Base-by-base conservation (phyloP, 768 basidiomycete genomes). In the Agrocybe pediades region DNA sequence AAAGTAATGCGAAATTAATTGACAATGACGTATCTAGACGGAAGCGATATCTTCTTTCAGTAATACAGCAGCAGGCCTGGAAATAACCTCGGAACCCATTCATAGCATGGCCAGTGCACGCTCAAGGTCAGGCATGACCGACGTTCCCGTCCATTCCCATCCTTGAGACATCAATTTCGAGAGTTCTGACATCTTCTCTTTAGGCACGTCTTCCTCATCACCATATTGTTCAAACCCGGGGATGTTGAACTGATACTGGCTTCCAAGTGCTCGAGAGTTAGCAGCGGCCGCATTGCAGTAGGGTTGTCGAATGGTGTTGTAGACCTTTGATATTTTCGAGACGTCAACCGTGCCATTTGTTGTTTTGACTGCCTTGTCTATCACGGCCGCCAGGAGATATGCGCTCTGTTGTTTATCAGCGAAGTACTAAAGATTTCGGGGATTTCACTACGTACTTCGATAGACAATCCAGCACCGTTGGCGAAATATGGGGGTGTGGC, bases 381-480 rank as follows among this genome's bases (percentile, higher is more conserved):
- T 69, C 27, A 77, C 59, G 9, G 66, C 69, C 7, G 75, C 68
- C 2, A 80, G 71, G 24, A 78, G 61, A 54, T 71, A 78, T 0
- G 75, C 78, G 53, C 79, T 80, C 78, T 88, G 16, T 15, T 41
- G 25, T 74, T 7, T 29, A 26, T 17, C 42, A 27, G 29, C n/a
- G 17, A 19, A 26, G n/a, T 20, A 47, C 23, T 11, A 25, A 20
- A 11, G 26, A 8, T 26, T n/a, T n/a, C n/a, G 71, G 62, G 0
- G 3, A 76, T 62, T 21, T 74, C 66, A 16, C 5, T 19, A 26
- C 55, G 41, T 55, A 77, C 78, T 65, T 83, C 81, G 46, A 82
- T 73, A 8, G 79, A 79, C 53, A 79, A 78, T 7, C 79, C 81
- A 16, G 81, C 81, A 24, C 79, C 79, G 7, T 80, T 74, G 25